Percentiles rank a stretch among this genome's conserved stretches.
These are phyloP conservation scores for Lepiota brunneoincarnata DNA, from an alignment of 768 basidiomycete species.

Conservation along the genomic window DNA sequence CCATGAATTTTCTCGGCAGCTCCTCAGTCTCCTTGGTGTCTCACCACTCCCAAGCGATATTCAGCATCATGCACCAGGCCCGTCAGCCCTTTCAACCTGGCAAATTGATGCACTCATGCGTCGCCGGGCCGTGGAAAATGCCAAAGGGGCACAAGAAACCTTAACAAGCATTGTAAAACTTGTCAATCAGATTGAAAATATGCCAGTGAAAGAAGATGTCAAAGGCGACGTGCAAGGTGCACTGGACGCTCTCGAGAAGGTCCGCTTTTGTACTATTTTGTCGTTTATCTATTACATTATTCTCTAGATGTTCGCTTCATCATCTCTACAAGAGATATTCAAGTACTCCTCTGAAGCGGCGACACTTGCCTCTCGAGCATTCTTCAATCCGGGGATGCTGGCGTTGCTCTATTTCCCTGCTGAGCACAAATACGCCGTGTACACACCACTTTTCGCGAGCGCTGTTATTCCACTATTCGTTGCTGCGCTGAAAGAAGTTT, in stretches of 20 bases:
- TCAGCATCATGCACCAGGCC: slow-evolving; percentile 18
- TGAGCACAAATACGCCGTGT: slow-evolving; percentile 97
- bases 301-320: slow-evolving; percentile 36
- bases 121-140: slow-evolving; percentile 66
- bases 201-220: slow-evolving; percentile 86
- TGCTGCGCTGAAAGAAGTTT: slow-evolving; percentile 69
- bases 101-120: slow-evolving; percentile 81
- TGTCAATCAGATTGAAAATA: slow-evolving; percentile 82
- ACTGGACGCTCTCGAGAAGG: slow-evolving; percentile 71
- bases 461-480: slow-evolving; percentile 80
- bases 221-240: slow-evolving; percentile 68
- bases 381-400: slow-evolving; percentile 96
- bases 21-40: slow-evolving; percentile 80
- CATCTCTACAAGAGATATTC: slow-evolving; percentile 46
- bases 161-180: slow-evolving; percentile 80
- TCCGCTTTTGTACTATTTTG: slow-evolving; percentile 28
- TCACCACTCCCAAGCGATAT: slow-evolving; percentile 55
- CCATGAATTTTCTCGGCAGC: slow-evolving; percentile 63
- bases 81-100: slow-evolving; percentile 58
- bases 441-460: slow-evolving; percentile 92
- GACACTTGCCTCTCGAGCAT: slow-evolving; percentile 75
- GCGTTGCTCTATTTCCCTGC: slow-evolving; percentile 95
- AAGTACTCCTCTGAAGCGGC: slow-evolving; percentile 61
- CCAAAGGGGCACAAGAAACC: slow-evolving; percentile 65
- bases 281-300: not conserved